These are phyloP conservation scores for Canariomyces notabilis DNA, from an alignment of 2,329 filamentous ascomycete genomes.

Conservation along the genomic window DNA sequence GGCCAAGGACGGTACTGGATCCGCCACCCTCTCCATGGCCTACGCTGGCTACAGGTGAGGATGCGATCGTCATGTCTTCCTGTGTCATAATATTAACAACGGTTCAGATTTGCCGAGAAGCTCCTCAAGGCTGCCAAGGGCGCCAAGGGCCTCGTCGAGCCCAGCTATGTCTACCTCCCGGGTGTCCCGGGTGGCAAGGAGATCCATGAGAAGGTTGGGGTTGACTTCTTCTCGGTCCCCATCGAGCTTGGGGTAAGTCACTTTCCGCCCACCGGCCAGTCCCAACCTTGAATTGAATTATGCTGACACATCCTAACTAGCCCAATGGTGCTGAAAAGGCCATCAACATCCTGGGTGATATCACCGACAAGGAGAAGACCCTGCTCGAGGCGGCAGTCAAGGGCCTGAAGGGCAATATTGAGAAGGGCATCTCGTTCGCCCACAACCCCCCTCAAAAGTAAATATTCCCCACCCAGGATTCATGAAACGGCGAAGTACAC, in stretches of 20 bases:
- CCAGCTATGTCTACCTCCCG: conserved; percentile 91
- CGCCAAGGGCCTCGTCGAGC: conserved; percentile 88
- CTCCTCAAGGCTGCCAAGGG: conserved; percentile 83
- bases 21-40: conserved; percentile 81
- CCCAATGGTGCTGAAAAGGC: conserved; percentile 81
- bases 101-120: conserved; percentile 82
- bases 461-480: conserved; percentile 41
- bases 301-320: conserved; percentile 44
- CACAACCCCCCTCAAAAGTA: conserved; percentile 86
- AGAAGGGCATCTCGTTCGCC: conserved; percentile 87
- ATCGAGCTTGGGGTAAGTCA: conserved; percentile 86
- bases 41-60: conserved; percentile 85
- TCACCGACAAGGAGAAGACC: conserved; percentile 84
- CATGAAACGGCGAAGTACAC: conserved; percentile 14
- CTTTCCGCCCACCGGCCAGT: not conserved
- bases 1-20: conserved; percentile 79
- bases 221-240: conserved; percentile 94
- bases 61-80: not conserved
- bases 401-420: conserved; percentile 87
- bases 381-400: conserved; percentile 70
- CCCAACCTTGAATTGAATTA: not conserved
- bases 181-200: conserved; percentile 83
- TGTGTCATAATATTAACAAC: conserved; percentile 14
- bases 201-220: conserved; percentile 75
- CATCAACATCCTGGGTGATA: conserved; percentile 68